Conservation (phyloP, 208 protist species). For the Crithidia thermophila region DNA sequence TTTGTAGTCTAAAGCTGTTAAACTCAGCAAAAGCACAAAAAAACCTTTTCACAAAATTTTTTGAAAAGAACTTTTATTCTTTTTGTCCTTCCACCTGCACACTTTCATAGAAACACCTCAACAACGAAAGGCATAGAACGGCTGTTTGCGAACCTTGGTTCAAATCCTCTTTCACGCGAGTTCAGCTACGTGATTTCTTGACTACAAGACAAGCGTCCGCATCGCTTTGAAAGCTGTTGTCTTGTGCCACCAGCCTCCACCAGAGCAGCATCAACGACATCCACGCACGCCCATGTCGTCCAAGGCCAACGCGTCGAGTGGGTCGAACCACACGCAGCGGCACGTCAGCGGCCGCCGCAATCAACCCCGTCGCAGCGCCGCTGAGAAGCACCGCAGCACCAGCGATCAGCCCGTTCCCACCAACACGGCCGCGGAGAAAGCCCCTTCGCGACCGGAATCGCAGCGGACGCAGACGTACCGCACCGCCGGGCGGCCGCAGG, state of each 20-base stretch:
- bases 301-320: conserved; percentile 9
- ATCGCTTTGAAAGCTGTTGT: too few species aligned
- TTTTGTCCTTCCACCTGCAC: not conserved
- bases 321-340: conserved; percentile 11
- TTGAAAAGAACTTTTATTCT: not conserved
- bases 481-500: not conserved
- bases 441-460: not conserved
- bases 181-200: too few species aligned
- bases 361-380: not conserved
- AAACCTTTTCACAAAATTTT: too few species aligned
- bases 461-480: not conserved
- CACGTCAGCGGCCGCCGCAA: conserved; percentile 1
- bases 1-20: too few species aligned
- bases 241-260: too few species aligned
- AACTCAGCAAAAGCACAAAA: not conserved
- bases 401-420: not conserved
- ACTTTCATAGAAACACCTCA: not conserved
- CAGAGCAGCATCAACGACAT: too few species aligned
- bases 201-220: too few species aligned
- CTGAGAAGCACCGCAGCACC: not conserved
- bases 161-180: too few species aligned
- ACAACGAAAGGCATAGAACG: not conserved
- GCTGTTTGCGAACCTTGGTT: not conserved
- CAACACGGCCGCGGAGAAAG: not conserved
- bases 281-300: conserved; percentile 4